Base-by-base conservation (phyloP, 176 grass and related monocot species). In the Hsuehochloa calcarea region DNA sequence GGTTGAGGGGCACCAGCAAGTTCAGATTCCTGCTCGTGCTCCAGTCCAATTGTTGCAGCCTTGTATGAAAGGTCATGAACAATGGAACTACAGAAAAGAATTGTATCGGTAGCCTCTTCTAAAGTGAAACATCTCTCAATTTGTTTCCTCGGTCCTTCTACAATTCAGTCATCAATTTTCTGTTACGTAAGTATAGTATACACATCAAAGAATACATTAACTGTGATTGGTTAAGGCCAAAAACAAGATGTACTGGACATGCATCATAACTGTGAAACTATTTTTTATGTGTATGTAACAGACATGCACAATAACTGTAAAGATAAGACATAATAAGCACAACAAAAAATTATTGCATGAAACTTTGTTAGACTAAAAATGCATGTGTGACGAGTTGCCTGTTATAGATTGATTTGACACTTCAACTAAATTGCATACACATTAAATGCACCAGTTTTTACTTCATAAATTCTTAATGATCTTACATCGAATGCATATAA, bases 1-100 rank as follows among this genome's bases (percentile, higher is more conserved):
- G 90, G 78, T 26, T 13, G 71, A 80, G 77, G 72, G 60, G 63
- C 50, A 62, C 82, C 83, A 0, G 59, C 41, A 11, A 31, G 29
- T 49, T 77, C 68, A 64, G 44, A 60, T 86, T 92, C 84, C 45
- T 90, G 81, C 46, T 93, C 80, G 13, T 88, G 84, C 25, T 93
- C 95, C 81, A 93, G 78, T 22, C 74, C 90, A 87, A 95, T 90
- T 31, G 89, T 80, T 26, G 93, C 93, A 69, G 87, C 92, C 78
- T 88, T 95, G 68, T 93, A 93, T 34, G 91, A 87, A 47, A 95
- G 72, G 77, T 93, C 93, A 59, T 93, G 91, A 79, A 93, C 85
- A 61, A 98, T 90, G 46, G 93, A 98, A 86, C 89, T 95, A 87
- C 95, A 98, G 43, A 93, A 88, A 61, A 95, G 82, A 83, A 98